Evolutionary conservation across 495 filamentous ascomycete genomes (phyloP), one percentile per base, ranked within the genome.

Genomic region (Barbatosphaeria neglecta): DNA sequence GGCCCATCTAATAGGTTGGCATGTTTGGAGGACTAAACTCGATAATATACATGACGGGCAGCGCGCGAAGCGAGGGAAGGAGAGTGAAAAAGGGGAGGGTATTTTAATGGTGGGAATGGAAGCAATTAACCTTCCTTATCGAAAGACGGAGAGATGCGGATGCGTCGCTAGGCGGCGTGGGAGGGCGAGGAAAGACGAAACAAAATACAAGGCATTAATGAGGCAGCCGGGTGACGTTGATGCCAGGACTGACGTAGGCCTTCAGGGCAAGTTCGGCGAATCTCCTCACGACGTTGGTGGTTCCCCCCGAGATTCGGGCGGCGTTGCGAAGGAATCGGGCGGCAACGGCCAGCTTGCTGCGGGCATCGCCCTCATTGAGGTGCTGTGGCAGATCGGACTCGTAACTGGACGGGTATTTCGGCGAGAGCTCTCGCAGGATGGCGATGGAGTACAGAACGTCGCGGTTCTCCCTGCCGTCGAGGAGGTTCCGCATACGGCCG

Each of bases 401-500:
- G 70, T 78, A 52, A 74, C 78, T 56, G 73, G 84, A 45, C 70
- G 86, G 33, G 70, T 73, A 76, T 16, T 81, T 77, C 31, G 76
- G 74, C 22, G 86, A 82, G 31, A 86, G 72, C 51, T 86, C 79
- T 17, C 88, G 79, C 9, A 82, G 78, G 43, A 94, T 78, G 20
- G 84, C 84, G 48, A 95, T 81, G 11, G 86, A 90, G 60, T 95
- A 95, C 25, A 94, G 74, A 7, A 93, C 86, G 52, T 95, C 89
- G n/a, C 89, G 80, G 55, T 90, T 90, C 66, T 95, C 89, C 17
- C 78, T 75, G 45, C 78, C 81, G 48, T 88, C 82, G 8, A 95
- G 73, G 5, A 90, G 65, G 33, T 72, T 70, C 37, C 87, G 81
- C 57, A 82, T 74, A 6, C 68, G 69, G 4, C 51, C 57, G 8